Evolutionary conservation across 768 basidiomycete genomes (phyloP).

Genomic region (Paxillus involutus): DNA sequence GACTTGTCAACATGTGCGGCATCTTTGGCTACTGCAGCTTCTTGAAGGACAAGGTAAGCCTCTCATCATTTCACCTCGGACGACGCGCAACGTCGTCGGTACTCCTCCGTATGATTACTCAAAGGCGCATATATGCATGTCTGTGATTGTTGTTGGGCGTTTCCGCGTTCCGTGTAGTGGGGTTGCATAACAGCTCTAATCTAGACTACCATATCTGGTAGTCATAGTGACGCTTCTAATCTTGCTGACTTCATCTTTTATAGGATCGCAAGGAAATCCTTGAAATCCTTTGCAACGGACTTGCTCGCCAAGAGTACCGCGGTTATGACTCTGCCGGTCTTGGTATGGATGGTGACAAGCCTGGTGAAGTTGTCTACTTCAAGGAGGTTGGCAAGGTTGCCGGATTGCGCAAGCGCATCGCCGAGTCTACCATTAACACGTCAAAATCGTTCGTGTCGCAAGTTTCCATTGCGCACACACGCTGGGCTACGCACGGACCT

Average conservation of each 20-base stretch:
- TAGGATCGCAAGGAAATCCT: constrained; percentile 90
- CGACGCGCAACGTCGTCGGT: neutral
- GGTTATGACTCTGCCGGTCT: constrained; percentile 96
- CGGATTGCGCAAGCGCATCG: constrained; percentile 87
- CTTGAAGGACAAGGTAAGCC: constrained; percentile 87
- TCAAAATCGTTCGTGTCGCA: constrained; percentile 79
- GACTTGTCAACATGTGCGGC: constrained; percentile 70
- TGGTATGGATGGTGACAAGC: constrained; percentile 88
- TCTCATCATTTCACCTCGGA: neutral
- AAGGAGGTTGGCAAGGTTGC: constrained; percentile 99
- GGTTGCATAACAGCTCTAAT: neutral
- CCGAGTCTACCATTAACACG: constrained; percentile 66
- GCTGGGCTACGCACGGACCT: constrained; percentile 98
- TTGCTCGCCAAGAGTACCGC: constrained; percentile 95
- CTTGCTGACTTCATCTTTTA: constrained; percentile 4
- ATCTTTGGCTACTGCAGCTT: constrained; percentile 97
- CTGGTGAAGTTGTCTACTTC: constrained; percentile 78
- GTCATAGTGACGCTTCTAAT: neutral
- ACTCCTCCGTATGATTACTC: neutral
- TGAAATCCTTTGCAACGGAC: constrained; percentile 87
- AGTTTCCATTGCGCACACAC: constrained; percentile 97
- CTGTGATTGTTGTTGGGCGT: neutral
- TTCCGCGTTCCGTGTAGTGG: neutral
- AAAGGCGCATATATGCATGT: constrained; percentile 8
- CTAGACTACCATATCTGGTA: constrained; percentile 22